phyloP scores from a whole-genome alignment of 2,329 filamentous ascomycete genomes.

The Sporothrix sp. region DNA sequence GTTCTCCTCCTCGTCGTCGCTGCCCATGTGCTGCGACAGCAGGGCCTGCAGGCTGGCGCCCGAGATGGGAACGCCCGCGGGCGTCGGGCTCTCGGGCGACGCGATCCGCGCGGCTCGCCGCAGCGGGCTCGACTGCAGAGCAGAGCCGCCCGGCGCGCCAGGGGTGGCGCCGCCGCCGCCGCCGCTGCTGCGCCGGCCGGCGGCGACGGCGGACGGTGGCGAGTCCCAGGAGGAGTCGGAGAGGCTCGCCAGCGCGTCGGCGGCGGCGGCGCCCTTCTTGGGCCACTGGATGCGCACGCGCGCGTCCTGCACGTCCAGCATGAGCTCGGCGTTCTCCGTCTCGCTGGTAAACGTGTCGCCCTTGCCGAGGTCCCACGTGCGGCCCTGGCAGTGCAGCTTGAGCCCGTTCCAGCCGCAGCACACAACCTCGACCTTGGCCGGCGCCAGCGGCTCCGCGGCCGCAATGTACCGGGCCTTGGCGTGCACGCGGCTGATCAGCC shows the following conservation, averaged over 20 bases:
- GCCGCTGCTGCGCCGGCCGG: conserved; percentile 13
- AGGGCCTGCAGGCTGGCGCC: conserved; percentile 34
- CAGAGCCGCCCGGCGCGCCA: conserved; percentile 19
- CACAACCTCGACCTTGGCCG: conserved; percentile 74
- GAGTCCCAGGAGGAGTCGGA: conserved; percentile 65
- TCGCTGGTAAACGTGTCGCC: conserved; percentile 85
- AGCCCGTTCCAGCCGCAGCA: conserved; percentile 95
- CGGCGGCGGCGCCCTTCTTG: conserved; percentile 29
- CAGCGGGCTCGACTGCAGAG: conserved; percentile 51
- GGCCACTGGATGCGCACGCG: conserved; percentile 89
- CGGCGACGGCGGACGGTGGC: conserved; percentile 28
- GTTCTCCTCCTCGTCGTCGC: conserved; percentile 22
- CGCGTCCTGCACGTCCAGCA: conserved; percentile 89
- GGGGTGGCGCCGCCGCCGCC: conserved; percentile 16
- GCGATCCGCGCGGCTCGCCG: conserved; percentile 48
- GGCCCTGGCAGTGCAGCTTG: conserved; percentile 83
- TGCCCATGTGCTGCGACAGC: conserved; percentile 28
- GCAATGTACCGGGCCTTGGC: conserved; percentile 78
- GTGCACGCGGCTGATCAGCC: conserved; percentile 86
- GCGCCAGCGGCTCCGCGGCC: conserved; percentile 55
- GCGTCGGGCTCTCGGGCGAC: conserved; percentile 64
- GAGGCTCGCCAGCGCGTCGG: conserved; percentile 38
- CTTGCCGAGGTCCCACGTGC: conserved; percentile 76
- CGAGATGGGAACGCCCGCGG: conserved; percentile 34
- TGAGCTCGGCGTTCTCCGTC: conserved; percentile 78